Evolutionary conservation across 345 rosid species (phyloP), one percentile per base, ranked within the genome.

Genomic region (Rhizophora mangle): DNA sequence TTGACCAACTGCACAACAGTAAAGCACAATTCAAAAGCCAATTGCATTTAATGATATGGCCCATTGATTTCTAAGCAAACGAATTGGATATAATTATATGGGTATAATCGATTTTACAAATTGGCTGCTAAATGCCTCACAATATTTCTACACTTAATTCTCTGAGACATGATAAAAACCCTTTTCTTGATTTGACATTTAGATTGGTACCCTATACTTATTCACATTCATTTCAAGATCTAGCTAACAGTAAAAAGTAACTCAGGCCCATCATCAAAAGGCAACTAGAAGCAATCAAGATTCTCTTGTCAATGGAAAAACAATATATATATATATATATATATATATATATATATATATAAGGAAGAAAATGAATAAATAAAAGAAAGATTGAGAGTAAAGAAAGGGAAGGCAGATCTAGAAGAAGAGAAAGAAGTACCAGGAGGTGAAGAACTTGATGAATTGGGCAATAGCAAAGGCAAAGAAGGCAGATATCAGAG

Each of bases 401-500:
- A 26, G 29, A 46, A 43, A 51, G 64, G 67, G 60, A 55, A 55
- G 6, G 60, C 30, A 55, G 60, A 55, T 55, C 60, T 7, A 55
- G 55, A 72, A 67, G 52, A 54, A 36, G 2, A 54, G 59, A 27
- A 56, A 53, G 47, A 56, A 27, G 52, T 86, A 87, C 97, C 96
- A 81, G 80, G 82, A 63, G 75, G 89, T 84, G 82, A 91, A 84
- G 77, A 87, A 52, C 83, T 93, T 91, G 75, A 72, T 71, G 61
- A 78, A 67, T 66, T 93, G 98, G 51, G 93, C 91, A 65, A 93
- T 63, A 66, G 83, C 78, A 69, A 88, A 85, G 32, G 92, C 79
- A 5, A 78, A 51, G 6, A 88, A 6, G 46, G 98, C 86, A 16
- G 84, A 85, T 43, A 89, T 63, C 37, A 93, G 89, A 74, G 95